A percentile compares a stretch with the other conserved stretches of the same genome.
phyloP scores from a whole-genome alignment of 192 early-diverging fungal genomes.

The Gigaspora rosea region DNA sequence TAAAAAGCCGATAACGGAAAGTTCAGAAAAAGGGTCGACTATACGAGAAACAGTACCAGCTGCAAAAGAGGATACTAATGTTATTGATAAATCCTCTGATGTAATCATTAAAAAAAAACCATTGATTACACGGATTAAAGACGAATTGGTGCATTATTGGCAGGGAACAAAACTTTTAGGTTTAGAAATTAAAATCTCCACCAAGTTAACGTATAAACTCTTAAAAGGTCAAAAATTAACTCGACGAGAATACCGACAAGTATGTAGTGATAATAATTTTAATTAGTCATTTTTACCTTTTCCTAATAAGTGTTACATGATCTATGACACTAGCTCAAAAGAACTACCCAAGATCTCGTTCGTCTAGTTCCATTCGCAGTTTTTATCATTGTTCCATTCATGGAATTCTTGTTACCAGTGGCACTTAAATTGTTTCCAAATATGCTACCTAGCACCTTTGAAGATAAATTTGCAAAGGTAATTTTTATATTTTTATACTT shows the following conservation, averaged over 20 bases:
- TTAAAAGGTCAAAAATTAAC: conserved; percentile 76
- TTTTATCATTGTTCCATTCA: conserved; percentile 92
- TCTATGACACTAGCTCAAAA: conserved; percentile 60
- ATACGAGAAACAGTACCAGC: conserved; percentile 11
- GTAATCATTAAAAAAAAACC: conserved; percentile 52
- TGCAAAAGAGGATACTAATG: conserved; percentile 24
- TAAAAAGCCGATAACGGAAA: not conserved
- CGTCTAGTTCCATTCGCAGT: conserved; percentile 90
- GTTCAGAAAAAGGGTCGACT: not conserved
- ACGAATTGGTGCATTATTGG: conserved; percentile 90
- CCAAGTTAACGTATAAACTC: conserved; percentile 71
- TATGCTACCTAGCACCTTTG: conserved; percentile 96
- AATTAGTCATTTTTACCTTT: not conserved
- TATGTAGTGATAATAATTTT: conserved; percentile 32
- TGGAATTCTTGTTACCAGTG: conserved; percentile 92
- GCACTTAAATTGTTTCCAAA: conserved; percentile 93
- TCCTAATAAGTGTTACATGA: conserved; percentile 1
- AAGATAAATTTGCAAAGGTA: conserved; percentile 82
- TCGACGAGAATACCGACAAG: conserved; percentile 84
- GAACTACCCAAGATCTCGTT: conserved; percentile 84
- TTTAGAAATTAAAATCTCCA: conserved; percentile 84
- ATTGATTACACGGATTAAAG: conserved; percentile 77
- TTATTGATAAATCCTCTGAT: conserved; percentile 4
- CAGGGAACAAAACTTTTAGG: conserved; percentile 89
- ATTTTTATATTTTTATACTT: not conserved